Conservation (phyloP, 2,329 filamentous ascomycete species). For the Pyricularia sp. region DNA sequence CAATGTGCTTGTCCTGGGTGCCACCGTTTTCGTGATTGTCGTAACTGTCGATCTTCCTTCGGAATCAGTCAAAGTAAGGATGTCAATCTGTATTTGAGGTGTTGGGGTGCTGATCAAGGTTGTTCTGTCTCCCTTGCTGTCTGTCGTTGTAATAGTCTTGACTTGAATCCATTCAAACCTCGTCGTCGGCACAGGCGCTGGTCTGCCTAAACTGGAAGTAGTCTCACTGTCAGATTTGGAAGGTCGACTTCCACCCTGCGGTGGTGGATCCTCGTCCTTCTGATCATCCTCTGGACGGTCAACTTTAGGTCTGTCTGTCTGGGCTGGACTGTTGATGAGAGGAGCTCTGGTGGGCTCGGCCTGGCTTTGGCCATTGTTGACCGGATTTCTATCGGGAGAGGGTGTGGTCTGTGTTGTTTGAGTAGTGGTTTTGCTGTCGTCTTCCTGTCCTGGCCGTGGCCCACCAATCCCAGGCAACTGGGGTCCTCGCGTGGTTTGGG, state of each 20-base stretch:
- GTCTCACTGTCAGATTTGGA: neutral
- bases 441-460: neutral
- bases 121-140: constrained; percentile 49
- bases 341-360: neutral
- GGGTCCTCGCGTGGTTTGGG: neutral
- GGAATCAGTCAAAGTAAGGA: constrained; percentile 4
- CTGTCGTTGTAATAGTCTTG: constrained; percentile 49
- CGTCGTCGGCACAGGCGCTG: neutral
- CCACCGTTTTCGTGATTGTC: constrained; percentile 6
- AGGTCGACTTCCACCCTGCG: neutral
- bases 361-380: neutral
- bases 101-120: constrained; percentile 49
- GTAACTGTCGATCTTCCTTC: constrained; percentile 7
- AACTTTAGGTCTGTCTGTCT: neutral
- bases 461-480: neutral
- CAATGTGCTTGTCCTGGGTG: constrained; percentile 6
- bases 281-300: neutral
- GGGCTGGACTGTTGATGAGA: neutral
- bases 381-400: neutral
- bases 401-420: neutral
- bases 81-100: constrained; percentile 48
- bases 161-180: neutral
- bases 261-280: neutral
- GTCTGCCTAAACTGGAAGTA: neutral
- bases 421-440: neutral